These are phyloP conservation scores for Begonia peltatifolia DNA, from an alignment of 306 rosid species.

Conservation along the genomic window DNA sequence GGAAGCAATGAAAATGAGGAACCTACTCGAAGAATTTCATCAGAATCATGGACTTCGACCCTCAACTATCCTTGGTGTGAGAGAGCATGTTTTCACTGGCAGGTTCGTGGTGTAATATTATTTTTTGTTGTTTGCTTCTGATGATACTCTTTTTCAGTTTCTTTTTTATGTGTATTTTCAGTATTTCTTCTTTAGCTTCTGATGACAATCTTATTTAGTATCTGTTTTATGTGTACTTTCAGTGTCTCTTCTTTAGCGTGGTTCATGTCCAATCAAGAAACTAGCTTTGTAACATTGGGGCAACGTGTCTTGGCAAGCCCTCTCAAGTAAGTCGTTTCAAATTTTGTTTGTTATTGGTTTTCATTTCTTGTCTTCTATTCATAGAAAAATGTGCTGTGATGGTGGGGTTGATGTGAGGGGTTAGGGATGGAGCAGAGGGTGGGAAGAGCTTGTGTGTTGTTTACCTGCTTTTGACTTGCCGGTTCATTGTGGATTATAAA, in stretches of 20 bases:
- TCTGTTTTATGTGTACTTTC: constrained; percentile 21
- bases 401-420: background rate
- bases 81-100: constrained; percentile 96
- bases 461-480: no score
- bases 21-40: constrained; percentile 81
- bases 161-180: constrained; percentile 5
- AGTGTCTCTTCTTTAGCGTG: constrained; percentile 98
- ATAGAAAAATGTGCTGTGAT: no score
- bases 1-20: constrained; percentile 96
- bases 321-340: constrained; percentile 57
- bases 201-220: constrained; percentile 10
- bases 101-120: constrained; percentile 28
- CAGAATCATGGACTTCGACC: constrained; percentile 64
- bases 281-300: constrained; percentile 94
- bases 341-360: constrained; percentile 1
- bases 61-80: constrained; percentile 88
- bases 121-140: no score
- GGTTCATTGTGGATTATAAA: no score
- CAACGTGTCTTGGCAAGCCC: constrained; percentile 88
- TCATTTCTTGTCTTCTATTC: no score
- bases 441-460: no score
- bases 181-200: constrained; percentile 3
- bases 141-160: constrained; percentile 9
- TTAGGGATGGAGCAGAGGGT: no score
- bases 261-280: constrained; percentile 99